Evolutionary conservation across 345 rosid genomes (phyloP).

Genomic region (Heritiera fomes): DNA sequence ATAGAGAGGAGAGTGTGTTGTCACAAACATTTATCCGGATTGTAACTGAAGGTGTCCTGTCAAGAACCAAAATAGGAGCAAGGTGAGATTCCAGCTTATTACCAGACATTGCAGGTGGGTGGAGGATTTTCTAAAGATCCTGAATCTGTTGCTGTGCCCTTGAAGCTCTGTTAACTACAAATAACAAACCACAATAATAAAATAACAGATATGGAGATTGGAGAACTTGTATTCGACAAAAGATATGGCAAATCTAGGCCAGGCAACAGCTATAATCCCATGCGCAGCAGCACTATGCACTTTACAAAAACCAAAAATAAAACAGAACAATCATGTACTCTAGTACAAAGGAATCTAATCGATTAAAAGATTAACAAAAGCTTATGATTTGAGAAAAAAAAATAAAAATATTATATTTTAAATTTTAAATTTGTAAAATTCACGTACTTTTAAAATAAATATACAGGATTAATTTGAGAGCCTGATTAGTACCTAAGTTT

Average conservation of each 20-base stretch:
- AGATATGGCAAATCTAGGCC: neutral
- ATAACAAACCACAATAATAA: neutral
- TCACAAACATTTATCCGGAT: conserved; percentile 43
- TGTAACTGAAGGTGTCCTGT: conserved; percentile 57
- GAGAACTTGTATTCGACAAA: neutral
- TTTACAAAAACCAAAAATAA: conserved; percentile 40
- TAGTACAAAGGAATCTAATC: too few species aligned
- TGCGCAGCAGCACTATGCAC: conserved; percentile 76
- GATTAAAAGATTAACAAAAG: too few species aligned
- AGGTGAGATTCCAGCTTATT: neutral
- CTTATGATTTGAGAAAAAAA: too few species aligned
- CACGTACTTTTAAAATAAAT: too few species aligned
- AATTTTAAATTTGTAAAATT: too few species aligned
- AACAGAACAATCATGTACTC: neutral
- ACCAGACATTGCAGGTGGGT: neutral
- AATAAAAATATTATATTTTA: too few species aligned
- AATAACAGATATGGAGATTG: too few species aligned
- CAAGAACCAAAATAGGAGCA: conserved; percentile 18
- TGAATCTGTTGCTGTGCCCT: neutral
- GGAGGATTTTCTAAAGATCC: neutral
- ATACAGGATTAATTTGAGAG: too few species aligned
- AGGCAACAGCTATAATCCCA: conserved; percentile 71
- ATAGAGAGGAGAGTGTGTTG: neutral
- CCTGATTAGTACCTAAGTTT: too few species aligned
- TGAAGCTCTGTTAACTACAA: neutral